A percentile compares a stretch with the other conserved stretches of the same genome.
phyloP scores from a whole-genome alignment of 495 filamentous ascomycete species.

The Thozetella sp. region DNA sequence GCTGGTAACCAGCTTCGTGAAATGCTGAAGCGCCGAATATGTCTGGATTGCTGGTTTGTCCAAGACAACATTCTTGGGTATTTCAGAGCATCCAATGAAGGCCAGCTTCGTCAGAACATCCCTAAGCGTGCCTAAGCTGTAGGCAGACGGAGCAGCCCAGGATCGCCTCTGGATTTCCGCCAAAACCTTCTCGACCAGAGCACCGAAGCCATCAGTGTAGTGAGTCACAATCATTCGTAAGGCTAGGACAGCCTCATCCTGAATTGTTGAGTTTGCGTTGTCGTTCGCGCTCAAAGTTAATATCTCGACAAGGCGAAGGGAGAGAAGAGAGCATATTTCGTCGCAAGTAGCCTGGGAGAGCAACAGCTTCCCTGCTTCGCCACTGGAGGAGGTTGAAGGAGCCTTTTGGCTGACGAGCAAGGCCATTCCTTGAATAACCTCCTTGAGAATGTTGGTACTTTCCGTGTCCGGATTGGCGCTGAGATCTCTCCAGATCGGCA shows the following conservation, averaged over 20 bases:
- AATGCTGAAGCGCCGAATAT: constrained; percentile 24
- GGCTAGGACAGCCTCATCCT: constrained; percentile 37
- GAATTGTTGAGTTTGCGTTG: constrained; percentile 22
- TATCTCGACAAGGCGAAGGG: constrained; percentile 12
- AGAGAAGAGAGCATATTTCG: constrained; percentile 31
- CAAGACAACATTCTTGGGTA: constrained; percentile 13
- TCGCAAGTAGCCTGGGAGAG: constrained; percentile 30
- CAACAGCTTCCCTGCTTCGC: constrained; percentile 20
- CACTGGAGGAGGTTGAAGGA: constrained; percentile 8
- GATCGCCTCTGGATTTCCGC: constrained; percentile 25
- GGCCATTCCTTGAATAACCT: constrained; percentile 38
- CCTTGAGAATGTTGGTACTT: constrained; percentile 30
- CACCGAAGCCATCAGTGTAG: constrained; percentile 32
- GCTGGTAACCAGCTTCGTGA: constrained; percentile 15
- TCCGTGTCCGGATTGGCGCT: constrained; percentile 20
- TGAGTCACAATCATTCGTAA: constrained; percentile 33
- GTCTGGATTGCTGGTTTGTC: constrained; percentile 3
- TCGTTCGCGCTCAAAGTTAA: constrained; percentile 30
- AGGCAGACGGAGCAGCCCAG: constrained; percentile 24
- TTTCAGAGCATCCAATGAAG: constrained; percentile 33
- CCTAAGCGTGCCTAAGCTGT: constrained; percentile 21
- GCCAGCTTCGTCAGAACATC: constrained; percentile 26
- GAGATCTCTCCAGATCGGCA: constrained; percentile 35
- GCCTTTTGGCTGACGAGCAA: constrained; percentile 33
- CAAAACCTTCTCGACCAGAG: constrained; percentile 15